Conservation (phyloP, 306 rosid genomes). For the Betula pendula region DNA sequence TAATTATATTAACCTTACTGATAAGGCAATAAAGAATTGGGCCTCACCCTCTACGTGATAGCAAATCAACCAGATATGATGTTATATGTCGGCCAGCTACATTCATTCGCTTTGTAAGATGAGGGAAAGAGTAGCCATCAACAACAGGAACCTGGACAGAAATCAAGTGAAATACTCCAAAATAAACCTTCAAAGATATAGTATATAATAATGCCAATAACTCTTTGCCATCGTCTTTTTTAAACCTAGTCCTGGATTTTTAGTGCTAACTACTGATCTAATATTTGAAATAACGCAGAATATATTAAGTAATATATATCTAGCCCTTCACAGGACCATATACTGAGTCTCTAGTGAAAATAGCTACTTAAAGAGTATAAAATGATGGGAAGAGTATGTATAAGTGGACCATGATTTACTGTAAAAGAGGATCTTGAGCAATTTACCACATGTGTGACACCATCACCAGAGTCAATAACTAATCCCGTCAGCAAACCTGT, state of each 20-base stretch:
- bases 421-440: slow-evolving; percentile 15
- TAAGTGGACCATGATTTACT: background rate
- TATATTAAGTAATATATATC: background rate
- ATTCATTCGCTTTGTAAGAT: slow-evolving; percentile 96
- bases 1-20: slow-evolving; percentile 24
- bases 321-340: background rate
- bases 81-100: slow-evolving; percentile 99
- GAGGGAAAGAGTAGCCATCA: slow-evolving; percentile 98
- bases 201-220: background rate
- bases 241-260: background rate
- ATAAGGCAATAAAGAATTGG: slow-evolving; percentile 23
- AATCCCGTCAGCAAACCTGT: slow-evolving; percentile 96
- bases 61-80: slow-evolving; percentile 94
- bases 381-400: background rate
- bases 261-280: background rate
- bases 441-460: slow-evolving; percentile 99
- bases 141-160: slow-evolving; percentile 90
- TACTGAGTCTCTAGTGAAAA: background rate
- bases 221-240: background rate
- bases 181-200: background rate
- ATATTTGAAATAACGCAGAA: background rate
- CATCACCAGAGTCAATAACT: slow-evolving; percentile 97
- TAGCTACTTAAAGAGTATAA: background rate
- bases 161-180: background rate
- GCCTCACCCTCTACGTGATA: slow-evolving; percentile 96